Conservation (phyloP, 2,329 filamentous ascomycete genomes). For the Fonsecaea monophora region DNA sequence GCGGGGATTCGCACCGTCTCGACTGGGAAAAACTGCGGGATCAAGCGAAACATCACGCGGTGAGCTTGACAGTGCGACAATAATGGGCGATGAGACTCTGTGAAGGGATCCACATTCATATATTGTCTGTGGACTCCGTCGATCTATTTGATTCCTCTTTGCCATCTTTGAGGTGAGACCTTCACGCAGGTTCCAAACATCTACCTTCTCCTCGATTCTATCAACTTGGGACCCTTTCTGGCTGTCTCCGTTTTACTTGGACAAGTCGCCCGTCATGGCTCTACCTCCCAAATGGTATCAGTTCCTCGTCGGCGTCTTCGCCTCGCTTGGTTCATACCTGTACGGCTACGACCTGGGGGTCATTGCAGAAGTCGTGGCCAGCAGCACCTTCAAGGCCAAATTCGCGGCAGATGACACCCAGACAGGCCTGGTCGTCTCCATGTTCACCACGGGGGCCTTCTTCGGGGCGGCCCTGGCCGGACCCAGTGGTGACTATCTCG, state of each 20-base stretch:
- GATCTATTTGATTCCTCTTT: not conserved
- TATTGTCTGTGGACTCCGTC: slow-evolving; percentile 15
- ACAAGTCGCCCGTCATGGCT: slow-evolving; percentile 51
- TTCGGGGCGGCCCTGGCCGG: slow-evolving; percentile 72
- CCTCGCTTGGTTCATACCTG: slow-evolving; percentile 64
- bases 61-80: not conserved
- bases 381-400: slow-evolving; percentile 45
- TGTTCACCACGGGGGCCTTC: slow-evolving; percentile 79
- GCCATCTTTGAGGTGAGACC: not conserved
- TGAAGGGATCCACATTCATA: slow-evolving; percentile 16
- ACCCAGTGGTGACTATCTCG: slow-evolving; percentile 67
- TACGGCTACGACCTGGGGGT: slow-evolving; percentile 68
- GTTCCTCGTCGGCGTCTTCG: slow-evolving; percentile 66
- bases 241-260: not conserved
- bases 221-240: not conserved
- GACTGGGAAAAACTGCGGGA: slow-evolving; percentile 33
- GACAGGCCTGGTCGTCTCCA: slow-evolving; percentile 74
- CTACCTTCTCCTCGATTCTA: not conserved
- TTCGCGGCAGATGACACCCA: slow-evolving; percentile 41
- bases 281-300: slow-evolving; percentile 66
- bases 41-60: slow-evolving; percentile 20
- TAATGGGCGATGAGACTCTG: not conserved
- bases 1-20: slow-evolving; percentile 8
- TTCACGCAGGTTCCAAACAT: not conserved
- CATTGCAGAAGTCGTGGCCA: slow-evolving; percentile 63